A percentile compares a stretch with the other conserved stretches of the same genome.
These are phyloP conservation scores for Apophysomyces elegans DNA, from an alignment of 371 early-diverging fungal species.

Conservation along the genomic window DNA sequence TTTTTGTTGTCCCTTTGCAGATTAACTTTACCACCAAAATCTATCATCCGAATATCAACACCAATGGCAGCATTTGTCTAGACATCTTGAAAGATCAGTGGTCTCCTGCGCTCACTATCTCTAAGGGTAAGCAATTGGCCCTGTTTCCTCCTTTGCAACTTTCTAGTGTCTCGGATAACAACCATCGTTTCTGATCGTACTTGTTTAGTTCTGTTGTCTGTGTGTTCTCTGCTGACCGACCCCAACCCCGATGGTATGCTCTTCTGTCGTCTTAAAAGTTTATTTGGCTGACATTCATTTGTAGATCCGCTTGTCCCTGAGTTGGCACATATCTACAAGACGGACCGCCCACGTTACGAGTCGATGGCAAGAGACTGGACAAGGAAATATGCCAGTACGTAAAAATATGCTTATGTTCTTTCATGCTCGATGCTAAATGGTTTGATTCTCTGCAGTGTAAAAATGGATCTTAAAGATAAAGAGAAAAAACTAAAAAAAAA, in stretches of 20 bases:
- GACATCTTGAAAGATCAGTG: slow-evolving; percentile 99
- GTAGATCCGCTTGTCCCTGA: slow-evolving; percentile 94
- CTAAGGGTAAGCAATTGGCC: slow-evolving; percentile 69
- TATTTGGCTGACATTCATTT: slow-evolving; percentile 3
- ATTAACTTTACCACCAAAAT: slow-evolving; percentile 97
- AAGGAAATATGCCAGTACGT: slow-evolving; percentile 82
- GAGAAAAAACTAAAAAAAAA: neutral
- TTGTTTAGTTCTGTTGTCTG: slow-evolving; percentile 86
- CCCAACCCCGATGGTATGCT: slow-evolving; percentile 90
- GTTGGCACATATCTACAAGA: slow-evolving; percentile 97
- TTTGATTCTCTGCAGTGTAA: neutral
- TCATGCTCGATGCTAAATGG: neutral
- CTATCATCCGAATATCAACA: slow-evolving; percentile 99
- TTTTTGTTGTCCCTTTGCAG: slow-evolving; percentile 28
- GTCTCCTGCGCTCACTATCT: slow-evolving; percentile 99
- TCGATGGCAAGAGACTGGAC: slow-evolving; percentile 94
- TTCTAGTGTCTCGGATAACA: no score
- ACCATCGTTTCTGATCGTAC: neutral
- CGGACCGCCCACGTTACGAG: slow-evolving; percentile 89
- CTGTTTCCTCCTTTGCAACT: neutral
- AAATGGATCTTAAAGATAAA: neutral
- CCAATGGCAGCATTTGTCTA: slow-evolving; percentile 98
- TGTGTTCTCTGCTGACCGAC: slow-evolving; percentile 97
- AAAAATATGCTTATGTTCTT: neutral
- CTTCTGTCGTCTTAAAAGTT: neutral